These are phyloP conservation scores for Talaromyces sp. DNA, from an alignment of 2,329 filamentous ascomycete genomes.

Conservation along the genomic window DNA sequence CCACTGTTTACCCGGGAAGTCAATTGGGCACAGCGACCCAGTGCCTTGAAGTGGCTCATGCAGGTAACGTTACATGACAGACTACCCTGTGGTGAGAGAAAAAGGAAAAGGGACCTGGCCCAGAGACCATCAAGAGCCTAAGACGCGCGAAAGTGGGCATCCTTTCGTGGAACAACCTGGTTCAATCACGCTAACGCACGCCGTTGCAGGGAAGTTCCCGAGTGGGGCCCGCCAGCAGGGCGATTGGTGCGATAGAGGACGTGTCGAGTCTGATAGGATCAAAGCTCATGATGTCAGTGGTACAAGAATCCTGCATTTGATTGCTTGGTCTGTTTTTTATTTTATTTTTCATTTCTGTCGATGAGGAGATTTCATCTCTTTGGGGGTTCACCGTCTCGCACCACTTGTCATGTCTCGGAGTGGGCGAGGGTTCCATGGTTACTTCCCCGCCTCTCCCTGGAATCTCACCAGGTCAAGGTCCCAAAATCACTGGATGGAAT, in stretches of 20 bases:
- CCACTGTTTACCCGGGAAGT: slow-evolving; percentile 5
- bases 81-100: neutral
- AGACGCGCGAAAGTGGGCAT: neutral
- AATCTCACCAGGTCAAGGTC: neutral
- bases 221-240: neutral
- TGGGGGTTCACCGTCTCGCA: neutral
- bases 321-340: neutral
- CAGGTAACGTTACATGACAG: slow-evolving; percentile 25
- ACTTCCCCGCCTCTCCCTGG: neutral
- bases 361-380: neutral
- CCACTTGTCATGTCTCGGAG: slow-evolving; percentile 12
- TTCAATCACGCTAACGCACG: slow-evolving; percentile 6
- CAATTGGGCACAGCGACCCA: slow-evolving; percentile 4
- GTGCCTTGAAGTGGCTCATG: slow-evolving; percentile 13
- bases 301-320: neutral
- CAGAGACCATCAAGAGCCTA: neutral
- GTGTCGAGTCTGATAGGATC: no score
- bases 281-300: slow-evolving; percentile 13
- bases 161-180: neutral
- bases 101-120: neutral
- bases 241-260: slow-evolving; percentile 8
- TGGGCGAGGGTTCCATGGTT: slow-evolving; percentile 9
- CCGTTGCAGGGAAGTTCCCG: slow-evolving; percentile 9
- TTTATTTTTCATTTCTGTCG: neutral
- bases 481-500: neutral